Evolutionary conservation across 129 eudicot genomes (phyloP), one percentile per base, ranked within the genome.

Genomic region (Chrysanthemum makinoi): DNA sequence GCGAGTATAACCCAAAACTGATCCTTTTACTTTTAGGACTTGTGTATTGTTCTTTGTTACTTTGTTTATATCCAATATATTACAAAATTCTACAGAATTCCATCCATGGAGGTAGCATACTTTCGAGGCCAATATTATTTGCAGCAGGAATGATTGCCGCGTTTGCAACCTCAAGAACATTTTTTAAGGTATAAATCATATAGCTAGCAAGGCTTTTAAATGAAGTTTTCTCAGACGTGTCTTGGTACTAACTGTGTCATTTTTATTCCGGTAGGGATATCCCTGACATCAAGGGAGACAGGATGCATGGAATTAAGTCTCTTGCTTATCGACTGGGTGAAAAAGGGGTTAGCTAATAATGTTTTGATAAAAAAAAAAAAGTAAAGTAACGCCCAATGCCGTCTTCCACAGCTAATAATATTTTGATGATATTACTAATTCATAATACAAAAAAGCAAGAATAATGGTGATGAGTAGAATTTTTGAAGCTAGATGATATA

Each of bases 221-320:
- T 54, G 16, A 0, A 2, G 13, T 18, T 20, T 2, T 15, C 4
- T 35, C 12, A 15, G 2, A 22, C 2, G 11, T 6, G 30, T 9
- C 48, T 28, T 14, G 18, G 22, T 28, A 53, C 20, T 74, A 53
- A 74, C 52, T n/a, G 10, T 15, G 13, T 43, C 10, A 10, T 75
- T 43, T 10, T 2, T 55, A 3, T 66, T 7, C 24, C 43, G 43
- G 7, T 22, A 75, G 79, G 79, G 79, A 75, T 66, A 75, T 75
- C 48, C 79, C 79, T 3, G 79, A 75, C 57, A 65, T 75, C 47
- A 65, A 75, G 55, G 79, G 73, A 66, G 79, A 66, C 66, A 28
- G 63, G 22, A 65, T 65, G 72, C 79, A 75, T 66, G 79, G 79
- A 55, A 75, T 75, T 9, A 75, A 75, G 58, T 53, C 79, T 13